Evolutionary conservation across 1,284 basidiomycete genomes (phyloP), one percentile per base, ranked within the genome.

Genomic region (Megacollybia platyphylla): DNA sequence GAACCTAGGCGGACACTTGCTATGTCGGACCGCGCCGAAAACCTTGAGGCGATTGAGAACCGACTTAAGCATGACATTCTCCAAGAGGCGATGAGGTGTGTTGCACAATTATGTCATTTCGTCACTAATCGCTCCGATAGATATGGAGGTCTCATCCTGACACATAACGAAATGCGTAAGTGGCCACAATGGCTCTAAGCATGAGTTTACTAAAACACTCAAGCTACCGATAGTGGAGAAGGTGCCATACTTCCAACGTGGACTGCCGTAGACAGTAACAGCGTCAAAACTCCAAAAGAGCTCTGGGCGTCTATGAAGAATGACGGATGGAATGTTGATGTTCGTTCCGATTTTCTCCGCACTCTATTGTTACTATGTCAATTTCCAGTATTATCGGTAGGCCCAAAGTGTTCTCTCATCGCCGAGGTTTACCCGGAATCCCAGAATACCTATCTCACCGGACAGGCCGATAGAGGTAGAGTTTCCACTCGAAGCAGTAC

Each of bases 51-150:
- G 2, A 97, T 99, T 48, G 96, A 99, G 63, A 68, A 73, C 32
- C 77, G 94, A 45, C 62, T 97, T 51, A 97, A 94, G 65, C 73
- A 80, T 31, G 96, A 99, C 56, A 94, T 99, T 42, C 65, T 98
- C n/a, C 74, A 80, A 45, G 96, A 99, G 65, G 79, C 89, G 4
- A 62, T 68, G 42, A 78, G 78, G 82, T 84, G 55, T 52, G 27
- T 11, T 26, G 3, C 6, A 15, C 4, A 42, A 13, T 26, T 20
- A 38, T 38, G n/a, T 18, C 36, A 20, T 35, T 17, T 10, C 32
- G 13, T 27, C 24, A 24, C 35, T 42, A 41, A 13, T 46, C 42
- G 26, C 39, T 24, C 43, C 38, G 24, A 27, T 41, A 87, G 87
- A 51, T 92, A 85, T 54, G 92, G 91, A 5, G 92, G 94, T 7